Evolutionary conservation across 2,329 filamentous ascomycete species (phyloP).

Genomic region (Nothopassalora personata): DNA sequence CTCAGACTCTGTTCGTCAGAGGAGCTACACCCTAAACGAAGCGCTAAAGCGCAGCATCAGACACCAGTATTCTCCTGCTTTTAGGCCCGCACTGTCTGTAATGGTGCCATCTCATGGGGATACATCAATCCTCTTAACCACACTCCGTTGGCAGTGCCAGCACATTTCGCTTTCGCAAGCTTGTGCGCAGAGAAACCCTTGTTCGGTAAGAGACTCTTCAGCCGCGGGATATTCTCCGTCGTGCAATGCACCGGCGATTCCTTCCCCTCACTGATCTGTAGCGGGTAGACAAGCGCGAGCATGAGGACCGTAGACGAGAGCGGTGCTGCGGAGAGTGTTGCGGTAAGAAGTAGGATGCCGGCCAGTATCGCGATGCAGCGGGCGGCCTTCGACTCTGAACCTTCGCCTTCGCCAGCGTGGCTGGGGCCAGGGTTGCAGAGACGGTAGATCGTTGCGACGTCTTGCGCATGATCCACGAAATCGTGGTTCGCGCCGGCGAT

Average conservation of each 20-base stretch:
- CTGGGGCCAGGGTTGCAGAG: background rate
- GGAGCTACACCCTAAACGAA: background rate
- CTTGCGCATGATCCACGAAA: too few relatives aligned
- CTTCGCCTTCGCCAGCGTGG: background rate
- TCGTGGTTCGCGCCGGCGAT: too few relatives aligned
- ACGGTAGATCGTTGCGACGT: too few relatives aligned
- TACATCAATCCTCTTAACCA: background rate
- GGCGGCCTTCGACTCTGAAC: background rate
- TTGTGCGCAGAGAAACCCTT: background rate
- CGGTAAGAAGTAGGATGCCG: background rate
- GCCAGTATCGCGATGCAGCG: background rate
- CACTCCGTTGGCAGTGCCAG: background rate
- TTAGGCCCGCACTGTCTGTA: background rate
- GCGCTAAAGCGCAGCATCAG: background rate
- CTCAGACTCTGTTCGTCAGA: background rate
- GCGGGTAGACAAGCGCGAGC: conserved; percentile 5
- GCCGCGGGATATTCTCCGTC: conserved; percentile 6
- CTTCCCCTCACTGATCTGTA: background rate
- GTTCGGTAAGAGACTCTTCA: background rate
- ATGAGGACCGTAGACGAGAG: background rate
- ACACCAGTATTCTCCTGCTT: background rate
- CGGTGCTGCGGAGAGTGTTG: background rate
- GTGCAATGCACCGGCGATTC: conserved; percentile 5
- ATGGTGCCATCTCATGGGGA: background rate
- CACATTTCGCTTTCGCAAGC: background rate